phyloP scores from a whole-genome alignment of 2,329 filamentous ascomycete genomes.

The Ascochyta fabae region DNA sequence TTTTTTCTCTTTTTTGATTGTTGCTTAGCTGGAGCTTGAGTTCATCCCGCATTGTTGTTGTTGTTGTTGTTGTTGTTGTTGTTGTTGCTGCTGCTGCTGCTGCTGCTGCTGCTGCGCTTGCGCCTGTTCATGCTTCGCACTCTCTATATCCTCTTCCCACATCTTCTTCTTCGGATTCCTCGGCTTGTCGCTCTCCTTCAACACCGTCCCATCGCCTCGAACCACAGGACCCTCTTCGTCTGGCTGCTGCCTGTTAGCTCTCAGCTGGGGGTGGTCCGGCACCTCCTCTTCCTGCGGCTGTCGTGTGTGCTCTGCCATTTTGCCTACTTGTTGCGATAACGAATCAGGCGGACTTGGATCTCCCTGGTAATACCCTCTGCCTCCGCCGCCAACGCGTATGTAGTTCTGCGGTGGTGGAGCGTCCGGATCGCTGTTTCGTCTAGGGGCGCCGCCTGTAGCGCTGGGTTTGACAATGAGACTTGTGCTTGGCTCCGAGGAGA shows the following conservation, averaged over 20 bases:
- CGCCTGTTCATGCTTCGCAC: conserved; percentile 36
- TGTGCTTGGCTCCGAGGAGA: conserved; percentile 29
- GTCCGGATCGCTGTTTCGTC: conserved; percentile 34
- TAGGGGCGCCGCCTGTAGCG: conserved; percentile 48
- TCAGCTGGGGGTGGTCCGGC: conserved; percentile 33
- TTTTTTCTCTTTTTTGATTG: too few relatives aligned
- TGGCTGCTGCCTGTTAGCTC: conserved; percentile 29
- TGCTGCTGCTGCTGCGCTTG: conserved; percentile 14
- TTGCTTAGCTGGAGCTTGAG: too few relatives aligned
- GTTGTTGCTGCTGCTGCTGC: neutral
- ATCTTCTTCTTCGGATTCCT: conserved; percentile 67
- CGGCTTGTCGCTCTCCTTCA: conserved; percentile 50
- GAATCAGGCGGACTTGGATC: conserved; percentile 47
- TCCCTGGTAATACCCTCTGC: conserved; percentile 53
- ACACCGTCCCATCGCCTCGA: conserved; percentile 55
- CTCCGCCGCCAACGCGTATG: conserved; percentile 58
- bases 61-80: too few relatives aligned
- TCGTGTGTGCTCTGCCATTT: conserved; percentile 51
- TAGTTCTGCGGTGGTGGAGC: conserved; percentile 42
- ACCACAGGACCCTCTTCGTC: conserved; percentile 44
- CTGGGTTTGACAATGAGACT: conserved; percentile 55
- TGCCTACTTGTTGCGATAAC: conserved; percentile 51
- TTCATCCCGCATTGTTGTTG: too few relatives aligned
- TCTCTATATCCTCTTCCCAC: conserved; percentile 60
- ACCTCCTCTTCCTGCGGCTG: conserved; percentile 28